Base-by-base conservation (phyloP, 2,329 filamentous ascomycete genomes). In the Nigrospora sphaerica region DNA sequence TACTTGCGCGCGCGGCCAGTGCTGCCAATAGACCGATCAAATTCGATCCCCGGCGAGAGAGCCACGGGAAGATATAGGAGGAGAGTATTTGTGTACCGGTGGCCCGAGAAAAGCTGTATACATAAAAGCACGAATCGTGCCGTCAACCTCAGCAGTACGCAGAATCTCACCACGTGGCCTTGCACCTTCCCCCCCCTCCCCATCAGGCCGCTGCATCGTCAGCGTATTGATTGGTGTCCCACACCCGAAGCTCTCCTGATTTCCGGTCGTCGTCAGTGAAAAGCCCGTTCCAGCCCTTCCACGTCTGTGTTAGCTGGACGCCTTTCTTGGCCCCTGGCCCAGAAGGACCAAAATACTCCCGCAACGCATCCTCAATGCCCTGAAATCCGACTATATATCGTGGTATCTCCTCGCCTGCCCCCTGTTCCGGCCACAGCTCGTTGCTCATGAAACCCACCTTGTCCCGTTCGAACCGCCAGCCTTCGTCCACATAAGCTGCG, bases 401-500 rank as follows among this genome's bases (percentile, higher is more conserved):
- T 19, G 81, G 79, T 44, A 76, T 54, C 56, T 68, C 61, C 48
- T 65, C 63, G 46, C 59, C 49, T 6, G 55, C 53, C 4, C 50
- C 53, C 19, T 47, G 49, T 0, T 56, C 49, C 39, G 73, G 61
- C 70, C 70, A 81, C 19, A 88, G 59, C 69, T 79, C 67, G 39
- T 62, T 54, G 47, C 66, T 53, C 31, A 91, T 60, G 57, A 88
- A 92, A 0, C 52, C 53, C 32, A 53, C 62, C 6, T 84, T 80
- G 50, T 86, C 65, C 11, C 72, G 77, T 66, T 95, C 97, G 70
- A 98, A 98, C 39, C 84, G 76, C 62, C 95, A 91, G 9, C 90
- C 91, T 70, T 98, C 92, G 62, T 96, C 91, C 14, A 85, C 70
- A 65, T 98, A 98, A 2, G 60, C 60, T 1, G 69, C 71, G 37